Conservation (phyloP, 108 stramenopile genomes). For the Poteriospumella lacustris region DNA sequence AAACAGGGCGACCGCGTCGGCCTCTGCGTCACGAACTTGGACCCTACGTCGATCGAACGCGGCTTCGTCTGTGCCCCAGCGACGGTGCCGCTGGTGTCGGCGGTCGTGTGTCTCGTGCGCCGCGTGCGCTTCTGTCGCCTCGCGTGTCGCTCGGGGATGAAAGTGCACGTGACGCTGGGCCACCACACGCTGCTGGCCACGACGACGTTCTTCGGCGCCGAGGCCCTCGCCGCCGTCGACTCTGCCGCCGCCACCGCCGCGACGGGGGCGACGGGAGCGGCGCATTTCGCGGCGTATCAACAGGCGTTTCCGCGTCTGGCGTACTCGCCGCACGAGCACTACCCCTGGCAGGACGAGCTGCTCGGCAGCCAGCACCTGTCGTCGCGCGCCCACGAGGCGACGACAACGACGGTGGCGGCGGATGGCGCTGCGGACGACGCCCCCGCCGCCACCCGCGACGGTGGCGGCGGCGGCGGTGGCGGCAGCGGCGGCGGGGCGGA, state of each 20-base stretch:
- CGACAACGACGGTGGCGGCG: too few relatives aligned
- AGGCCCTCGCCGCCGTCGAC: too few relatives aligned
- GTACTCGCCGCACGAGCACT: too few relatives aligned
- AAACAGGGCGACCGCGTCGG: constrained; percentile 92
- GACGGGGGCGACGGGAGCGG: too few relatives aligned
- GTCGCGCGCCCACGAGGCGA: too few relatives aligned
- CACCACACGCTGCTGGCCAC: constrained; percentile 92
- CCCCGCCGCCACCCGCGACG: background rate
- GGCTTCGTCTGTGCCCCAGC: constrained; percentile 74
- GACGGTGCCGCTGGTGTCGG: constrained; percentile 63
- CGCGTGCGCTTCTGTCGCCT: constrained; percentile 76
- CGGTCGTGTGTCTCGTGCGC: constrained; percentile 76
- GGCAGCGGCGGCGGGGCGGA: constrained; percentile 18
- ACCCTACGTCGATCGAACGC: constrained; percentile 81
- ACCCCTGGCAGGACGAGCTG: too few relatives aligned
- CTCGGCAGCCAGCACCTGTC: too few relatives aligned
- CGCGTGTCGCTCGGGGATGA: constrained; percentile 54
- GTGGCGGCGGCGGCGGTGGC: background rate
- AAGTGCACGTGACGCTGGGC: constrained; percentile 87
- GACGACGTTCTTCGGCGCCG: constrained; percentile 90
- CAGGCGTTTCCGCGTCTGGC: too few relatives aligned
- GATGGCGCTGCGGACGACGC: too few relatives aligned
- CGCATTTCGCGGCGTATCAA: too few relatives aligned
- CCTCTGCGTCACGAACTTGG: constrained; percentile 83
- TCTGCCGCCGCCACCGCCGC: too few relatives aligned